phyloP scores from a whole-genome alignment of 2,329 filamentous ascomycete species.

The Penicillium sp. region DNA sequence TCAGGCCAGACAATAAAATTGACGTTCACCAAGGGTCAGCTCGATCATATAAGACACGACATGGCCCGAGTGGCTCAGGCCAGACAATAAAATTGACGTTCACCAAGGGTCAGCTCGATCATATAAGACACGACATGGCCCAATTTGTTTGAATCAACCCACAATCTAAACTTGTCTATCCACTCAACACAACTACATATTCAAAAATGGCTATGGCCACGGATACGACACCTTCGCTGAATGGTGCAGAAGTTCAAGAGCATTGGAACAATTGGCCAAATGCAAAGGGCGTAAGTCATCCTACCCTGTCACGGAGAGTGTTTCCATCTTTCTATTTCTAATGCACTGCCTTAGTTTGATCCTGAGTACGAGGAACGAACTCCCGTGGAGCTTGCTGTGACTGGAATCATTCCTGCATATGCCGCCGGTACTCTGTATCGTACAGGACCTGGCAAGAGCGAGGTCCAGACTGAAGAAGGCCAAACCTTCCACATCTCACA shows the following conservation, averaged over 20 bases:
- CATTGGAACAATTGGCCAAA: slow-evolving; percentile 57
- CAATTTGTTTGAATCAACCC: background rate
- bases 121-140: background rate
- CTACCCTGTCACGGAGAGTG: slow-evolving; percentile 7
- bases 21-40: background rate
- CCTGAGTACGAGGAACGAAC: slow-evolving; percentile 66
- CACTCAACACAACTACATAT: background rate
- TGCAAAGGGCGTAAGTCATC: slow-evolving; percentile 51
- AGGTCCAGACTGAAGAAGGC: slow-evolving; percentile 64
- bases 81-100: background rate
- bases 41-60: background rate
- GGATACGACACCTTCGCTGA: background rate
- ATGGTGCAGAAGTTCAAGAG: background rate
- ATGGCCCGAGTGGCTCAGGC: background rate
- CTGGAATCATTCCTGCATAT: slow-evolving; percentile 70
- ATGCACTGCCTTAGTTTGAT: slow-evolving; percentile 61
- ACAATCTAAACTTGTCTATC: background rate
- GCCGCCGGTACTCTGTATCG: slow-evolving; percentile 73
- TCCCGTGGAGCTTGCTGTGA: slow-evolving; percentile 65
- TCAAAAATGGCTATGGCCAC: slow-evolving; percentile 13
- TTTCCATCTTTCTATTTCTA: background rate
- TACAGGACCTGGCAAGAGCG: slow-evolving; percentile 71
- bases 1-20: background rate
- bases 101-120: background rate
- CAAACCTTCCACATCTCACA: slow-evolving; percentile 65